These are phyloP conservation scores for Cryphonectria parasitica DNA, from an alignment of 2,329 filamentous ascomycete genomes.

Conservation along the genomic window DNA sequence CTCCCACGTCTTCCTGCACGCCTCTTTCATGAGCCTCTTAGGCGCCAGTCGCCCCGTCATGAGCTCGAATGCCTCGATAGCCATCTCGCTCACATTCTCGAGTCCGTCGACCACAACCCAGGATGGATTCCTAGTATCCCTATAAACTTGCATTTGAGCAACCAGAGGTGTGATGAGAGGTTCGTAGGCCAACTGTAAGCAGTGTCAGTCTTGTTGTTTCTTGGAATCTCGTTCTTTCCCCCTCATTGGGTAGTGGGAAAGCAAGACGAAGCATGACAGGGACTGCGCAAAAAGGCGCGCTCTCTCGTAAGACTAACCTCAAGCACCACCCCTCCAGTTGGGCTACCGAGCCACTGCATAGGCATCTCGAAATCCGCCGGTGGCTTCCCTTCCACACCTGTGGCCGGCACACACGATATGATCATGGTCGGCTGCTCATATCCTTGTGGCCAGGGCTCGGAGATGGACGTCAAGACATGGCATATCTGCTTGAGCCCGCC, in stretches of 20 bases:
- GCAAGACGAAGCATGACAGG: neutral
- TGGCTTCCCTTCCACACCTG: conserved; percentile 61
- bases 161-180: conserved; percentile 71
- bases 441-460: conserved; percentile 64
- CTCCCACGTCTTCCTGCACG: conserved; percentile 51
- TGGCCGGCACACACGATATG: conserved; percentile 71
- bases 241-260: neutral
- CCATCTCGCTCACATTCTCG: conserved; percentile 74
- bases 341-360: conserved; percentile 68
- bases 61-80: conserved; percentile 75
- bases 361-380: conserved; percentile 73
- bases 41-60: conserved; percentile 76
- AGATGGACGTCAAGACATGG: conserved; percentile 60
- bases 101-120: conserved; percentile 76
- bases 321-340: conserved; percentile 73
- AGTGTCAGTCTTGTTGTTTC: conserved; percentile 18
- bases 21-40: conserved; percentile 67
- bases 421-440: conserved; percentile 71
- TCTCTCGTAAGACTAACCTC: conserved; percentile 49
- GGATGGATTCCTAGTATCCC: conserved; percentile 55
- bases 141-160: conserved; percentile 61
- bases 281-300: neutral
- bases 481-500: conserved; percentile 44
- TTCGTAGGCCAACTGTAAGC: conserved; percentile 65
- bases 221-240: neutral